Evolutionary conservation across 1,284 basidiomycete genomes (phyloP), one percentile per base, ranked within the genome.

Genomic region (Boletus mariae): DNA sequence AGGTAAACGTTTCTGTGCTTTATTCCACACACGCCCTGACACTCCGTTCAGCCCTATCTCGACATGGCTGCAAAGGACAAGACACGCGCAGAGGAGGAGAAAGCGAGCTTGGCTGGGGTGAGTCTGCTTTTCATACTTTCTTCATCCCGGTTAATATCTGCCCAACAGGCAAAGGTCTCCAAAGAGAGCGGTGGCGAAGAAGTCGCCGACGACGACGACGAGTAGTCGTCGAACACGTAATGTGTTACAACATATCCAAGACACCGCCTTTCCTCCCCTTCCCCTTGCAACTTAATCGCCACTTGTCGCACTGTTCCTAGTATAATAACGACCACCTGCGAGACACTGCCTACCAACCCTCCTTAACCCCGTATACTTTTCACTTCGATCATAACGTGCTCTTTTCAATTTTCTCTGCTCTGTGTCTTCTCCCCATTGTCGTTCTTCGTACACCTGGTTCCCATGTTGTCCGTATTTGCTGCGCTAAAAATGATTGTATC

Each of bases 61-160:
- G 89, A 93, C 59, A 85, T 90, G 75, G 94, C 94, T 57, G 81
- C 85, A 47, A 80, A 80, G 56, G 94, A 97, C 75, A 97, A 96
- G 80, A 72, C 78, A 57, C 83, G 93, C 53, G 90, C 88, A 40
- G 92, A 92, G 67, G 75, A 82, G 49, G 90, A 92, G 71, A 94
- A 93, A 74, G 78, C 79, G 47, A 84, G 80, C 8, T 85, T 90
- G 73, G 84, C 89, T 60, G 82, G 87, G 55, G 84, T 85, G 62
- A 46, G 80, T 77, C 34, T 13, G 0, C 45, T 45, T 46, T 10
- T 15, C 3, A 9, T 15, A 10, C n/a, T 1, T 6, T 15, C 5
- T 15, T 23, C 0, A 17, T 5, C 3, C 7, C 3, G n/a, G 7
- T 41, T 53, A 6, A 48, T 26, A 15, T 38, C 2, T 31, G 2